A percentile compares a stretch with the other conserved stretches of the same genome.
Conservation (phyloP, 2,329 filamentous ascomycete species). For the Aspergillus costaricaensis region DNA sequence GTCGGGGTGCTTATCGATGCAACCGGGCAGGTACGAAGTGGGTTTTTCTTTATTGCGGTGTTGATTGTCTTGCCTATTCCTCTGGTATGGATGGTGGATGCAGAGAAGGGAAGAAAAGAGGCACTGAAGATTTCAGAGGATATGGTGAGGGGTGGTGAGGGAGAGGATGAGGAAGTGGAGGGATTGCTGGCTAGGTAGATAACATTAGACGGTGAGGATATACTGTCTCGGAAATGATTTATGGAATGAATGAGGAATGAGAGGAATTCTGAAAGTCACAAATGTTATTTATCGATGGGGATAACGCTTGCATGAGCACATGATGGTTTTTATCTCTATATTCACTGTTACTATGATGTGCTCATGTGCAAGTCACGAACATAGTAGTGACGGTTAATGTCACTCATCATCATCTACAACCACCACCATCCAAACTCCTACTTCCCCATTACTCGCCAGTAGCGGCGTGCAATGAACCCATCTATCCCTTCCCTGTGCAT, state of each 20-base stretch:
- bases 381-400: constrained; percentile 14
- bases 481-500: constrained; percentile 61
- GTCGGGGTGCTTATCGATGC: constrained; percentile 84
- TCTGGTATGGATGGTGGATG: constrained; percentile 71
- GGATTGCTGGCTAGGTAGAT: constrained; percentile 24
- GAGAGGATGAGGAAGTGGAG: constrained; percentile 31
- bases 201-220: neutral
- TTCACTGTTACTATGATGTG: no score
- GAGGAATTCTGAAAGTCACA: neutral
- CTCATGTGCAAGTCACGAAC: neutral
- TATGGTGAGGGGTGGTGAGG: constrained; percentile 14
- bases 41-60: constrained; percentile 84
- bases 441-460: constrained; percentile 64
- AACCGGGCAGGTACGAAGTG: constrained; percentile 72
- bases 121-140: constrained; percentile 35
- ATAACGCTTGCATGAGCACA: no score
- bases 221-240: neutral
- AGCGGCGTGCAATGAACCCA: constrained; percentile 80
- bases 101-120: constrained; percentile 38
- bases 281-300: no score
- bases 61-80: constrained; percentile 80
- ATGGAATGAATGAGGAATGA: neutral
- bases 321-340: no score
- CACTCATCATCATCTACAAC: constrained; percentile 65
- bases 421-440: constrained; percentile 79